Evolutionary conservation across 73 alveolate species (phyloP), one percentile per base, ranked within the genome.

Genomic region (Paramecium primaurelia): DNA sequence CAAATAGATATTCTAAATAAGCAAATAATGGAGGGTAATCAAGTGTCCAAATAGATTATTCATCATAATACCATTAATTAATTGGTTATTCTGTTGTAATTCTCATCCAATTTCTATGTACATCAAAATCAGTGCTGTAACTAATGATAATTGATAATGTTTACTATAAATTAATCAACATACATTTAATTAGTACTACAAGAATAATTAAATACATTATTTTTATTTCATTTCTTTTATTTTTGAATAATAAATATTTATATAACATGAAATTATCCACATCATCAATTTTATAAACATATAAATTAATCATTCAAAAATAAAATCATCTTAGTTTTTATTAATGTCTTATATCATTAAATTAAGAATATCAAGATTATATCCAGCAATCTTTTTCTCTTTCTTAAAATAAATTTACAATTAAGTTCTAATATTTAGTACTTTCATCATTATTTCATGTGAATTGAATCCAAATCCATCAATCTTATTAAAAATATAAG

Each of bases 1-100:
- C 97, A 5, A 97, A 75, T 14, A 96, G 12, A 69, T 88, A 97
- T 86, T 97, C 99, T 94, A 96, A 96, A 90, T 96, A 97, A 22
- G 99, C 99, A 86, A 97, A 97, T 69, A 97, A 96, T 20, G 99
- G 99, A 47, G 99, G 99, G 69, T 97, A 97, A 92, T 97, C 98
- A 40, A 97, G 94, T 40, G 99, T 97, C 98, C 98, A 97, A 83
- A 92, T 95, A 51, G 97, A 96, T 89, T 64, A 8, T 40, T 69
- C 94, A 92, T 96, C 97, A 93, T 84, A 94, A 93, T 97, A 97
- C 99, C 99, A 97, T 64, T 96, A 95, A 77, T 88, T 92, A 69
- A 97, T 77, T 20, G 99, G 99, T 38, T 94, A 92, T 36, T 96
- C 86, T 38, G 93, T 93, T 40, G 99, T 97, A 22, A 97, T 77